Percentiles rank a stretch among this genome's conserved stretches.
phyloP scores from a whole-genome alignment of 129 eudicot genomes.

The Chrysanthemum makinoi region DNA sequence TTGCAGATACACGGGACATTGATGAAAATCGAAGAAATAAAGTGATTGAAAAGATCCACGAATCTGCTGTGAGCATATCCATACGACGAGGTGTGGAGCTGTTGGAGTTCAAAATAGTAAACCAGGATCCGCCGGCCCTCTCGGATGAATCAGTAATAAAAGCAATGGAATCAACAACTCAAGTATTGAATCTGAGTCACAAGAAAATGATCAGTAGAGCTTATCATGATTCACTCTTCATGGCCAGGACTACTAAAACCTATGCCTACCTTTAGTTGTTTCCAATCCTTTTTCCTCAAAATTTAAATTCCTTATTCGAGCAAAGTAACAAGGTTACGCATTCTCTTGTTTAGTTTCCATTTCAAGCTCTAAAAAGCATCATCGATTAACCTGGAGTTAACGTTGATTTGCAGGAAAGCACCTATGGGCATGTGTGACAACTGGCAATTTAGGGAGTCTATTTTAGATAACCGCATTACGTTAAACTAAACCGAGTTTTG shows the following conservation, averaged over 20 bases:
- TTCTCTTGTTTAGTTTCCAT: not conserved
- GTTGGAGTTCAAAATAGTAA: constrained; percentile 70
- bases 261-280: not conserved
- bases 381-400: not conserved
- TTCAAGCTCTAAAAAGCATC: not conserved
- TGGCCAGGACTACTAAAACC: constrained; percentile 65
- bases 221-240: constrained; percentile 91
- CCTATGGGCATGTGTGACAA: constrained; percentile 99
- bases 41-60: constrained; percentile 67
- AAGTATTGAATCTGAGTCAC: constrained; percentile 52
- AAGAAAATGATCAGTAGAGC: constrained; percentile 97
- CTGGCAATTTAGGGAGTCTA: no score
- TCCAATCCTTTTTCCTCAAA: no score
- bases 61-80: constrained; percentile 67
- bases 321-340: not conserved
- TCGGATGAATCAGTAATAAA: constrained; percentile 56
- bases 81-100: constrained; percentile 63
- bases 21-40: constrained; percentile 68
- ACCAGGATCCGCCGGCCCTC: constrained; percentile 95
- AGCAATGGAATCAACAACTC: constrained; percentile 79
- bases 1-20: constrained; percentile 70
- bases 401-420: constrained; percentile 60
- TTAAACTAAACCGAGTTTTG: no score
- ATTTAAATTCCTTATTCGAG: not conserved
- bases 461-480: no score